Evolutionary conservation across 441 rosid genomes (phyloP).

Genomic region (Gossypium trilobum): DNA sequence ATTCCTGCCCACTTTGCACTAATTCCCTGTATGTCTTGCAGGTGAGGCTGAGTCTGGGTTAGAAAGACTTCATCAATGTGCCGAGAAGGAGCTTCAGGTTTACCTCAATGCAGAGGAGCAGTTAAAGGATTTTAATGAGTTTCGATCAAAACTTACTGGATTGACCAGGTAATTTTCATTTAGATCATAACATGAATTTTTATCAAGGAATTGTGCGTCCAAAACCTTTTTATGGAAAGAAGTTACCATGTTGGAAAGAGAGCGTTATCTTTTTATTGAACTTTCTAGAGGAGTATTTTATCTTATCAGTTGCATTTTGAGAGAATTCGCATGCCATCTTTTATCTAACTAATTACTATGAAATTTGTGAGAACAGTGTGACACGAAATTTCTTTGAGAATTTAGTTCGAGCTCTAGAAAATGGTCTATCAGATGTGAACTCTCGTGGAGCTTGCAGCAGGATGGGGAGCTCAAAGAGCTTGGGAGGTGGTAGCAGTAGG

Average conservation of each 20-base stretch:
- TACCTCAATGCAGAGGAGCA: slow-evolving; percentile 42
- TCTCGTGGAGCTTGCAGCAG: slow-evolving; percentile 36
- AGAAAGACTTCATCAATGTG: slow-evolving; percentile 73
- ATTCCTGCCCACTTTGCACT: slow-evolving; percentile 8
- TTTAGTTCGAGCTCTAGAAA: slow-evolving; percentile 62
- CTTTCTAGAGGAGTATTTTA: background rate
- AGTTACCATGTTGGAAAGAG: background rate
- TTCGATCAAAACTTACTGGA: slow-evolving; percentile 66
- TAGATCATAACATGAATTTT: background rate
- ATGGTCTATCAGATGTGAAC: slow-evolving; percentile 62
- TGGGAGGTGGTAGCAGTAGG: slow-evolving; percentile 45
- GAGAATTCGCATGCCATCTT: background rate
- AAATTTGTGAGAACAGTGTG: slow-evolving; percentile 36
- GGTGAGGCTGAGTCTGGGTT: slow-evolving; percentile 77
- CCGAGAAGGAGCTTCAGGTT: slow-evolving; percentile 58
- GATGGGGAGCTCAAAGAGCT: slow-evolving; percentile 50
- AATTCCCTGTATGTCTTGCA: slow-evolving; percentile 17
- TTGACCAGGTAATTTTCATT: slow-evolving; percentile 45
- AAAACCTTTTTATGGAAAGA: background rate
- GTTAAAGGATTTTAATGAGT: slow-evolving; percentile 50
- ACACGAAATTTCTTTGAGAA: slow-evolving; percentile 72
- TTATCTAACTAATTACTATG: background rate
- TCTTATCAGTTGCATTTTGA: background rate
- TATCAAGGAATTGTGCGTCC: background rate
- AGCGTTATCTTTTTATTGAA: background rate